phyloP scores from a whole-genome alignment of 805 yeast genomes.

The Yarrowia sp. region DNA sequence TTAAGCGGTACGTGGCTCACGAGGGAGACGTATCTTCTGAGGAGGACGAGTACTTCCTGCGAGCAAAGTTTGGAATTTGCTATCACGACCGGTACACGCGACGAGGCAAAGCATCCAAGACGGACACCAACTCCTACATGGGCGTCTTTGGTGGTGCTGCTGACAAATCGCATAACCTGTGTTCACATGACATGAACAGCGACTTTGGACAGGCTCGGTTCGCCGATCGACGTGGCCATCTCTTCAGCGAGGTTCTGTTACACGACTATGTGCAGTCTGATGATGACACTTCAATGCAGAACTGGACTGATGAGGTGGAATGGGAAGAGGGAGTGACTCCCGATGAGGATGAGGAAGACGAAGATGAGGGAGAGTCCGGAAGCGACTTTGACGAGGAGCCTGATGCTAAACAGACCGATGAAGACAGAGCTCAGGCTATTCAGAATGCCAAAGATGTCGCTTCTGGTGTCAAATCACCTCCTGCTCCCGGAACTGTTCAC shows the following conservation, averaged over 20 bases:
- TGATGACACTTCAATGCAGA: conserved; percentile 35
- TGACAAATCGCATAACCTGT: conserved; percentile 20
- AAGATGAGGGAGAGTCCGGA: neutral
- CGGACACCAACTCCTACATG: conserved; percentile 23
- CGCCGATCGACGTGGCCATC: conserved; percentile 24
- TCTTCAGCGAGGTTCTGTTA: conserved; percentile 23
- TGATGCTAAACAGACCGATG: neutral
- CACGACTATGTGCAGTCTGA: conserved; percentile 37
- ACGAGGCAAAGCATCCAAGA: neutral
- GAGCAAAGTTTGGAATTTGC: conserved; percentile 36
- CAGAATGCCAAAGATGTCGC: conserved; percentile 6
- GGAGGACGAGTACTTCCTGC: conserved; percentile 34
- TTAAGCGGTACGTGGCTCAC: conserved; percentile 6
- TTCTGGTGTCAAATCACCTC: neutral
- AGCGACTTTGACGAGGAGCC: neutral
- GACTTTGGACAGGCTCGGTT: conserved; percentile 20
- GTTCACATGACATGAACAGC: conserved; percentile 15
- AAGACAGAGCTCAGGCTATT: neutral
- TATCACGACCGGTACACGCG: conserved; percentile 24
- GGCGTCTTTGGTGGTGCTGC: conserved; percentile 11
- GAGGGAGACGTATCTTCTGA: conserved; percentile 36
- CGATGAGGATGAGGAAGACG: conserved; percentile 24
- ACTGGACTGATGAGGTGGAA: conserved; percentile 37
- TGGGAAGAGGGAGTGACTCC: conserved; percentile 21
- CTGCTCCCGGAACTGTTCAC: neutral